Evolutionary conservation across 148 eudicot genomes (phyloP), one percentile per base, ranked within the genome.

Genomic region (Pouteria glomerata): DNA sequence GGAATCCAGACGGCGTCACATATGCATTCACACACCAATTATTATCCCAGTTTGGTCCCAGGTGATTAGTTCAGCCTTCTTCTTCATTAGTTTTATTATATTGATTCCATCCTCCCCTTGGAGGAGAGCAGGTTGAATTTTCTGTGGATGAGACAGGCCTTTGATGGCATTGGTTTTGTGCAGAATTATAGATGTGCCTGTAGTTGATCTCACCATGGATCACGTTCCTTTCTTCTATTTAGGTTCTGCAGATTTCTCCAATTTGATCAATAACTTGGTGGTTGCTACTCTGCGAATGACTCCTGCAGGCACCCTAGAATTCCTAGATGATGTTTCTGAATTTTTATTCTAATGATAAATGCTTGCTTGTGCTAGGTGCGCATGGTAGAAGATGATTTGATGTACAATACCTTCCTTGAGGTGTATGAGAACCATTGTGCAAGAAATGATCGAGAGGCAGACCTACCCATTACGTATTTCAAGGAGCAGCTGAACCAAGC

Each of bases 11-110:
- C 89, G 90, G 41, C 94, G 99, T n/a, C 96, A 95, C 79, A 89
- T 92, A 41, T 82, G 86, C 82, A 89, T 95, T 74, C 96, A 95
- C 76, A 95, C 97, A 45, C 99, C 99, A 35, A 88, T 95, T 48
- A 92, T 95, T 57, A 92, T 95, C 71, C 99, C 99, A 59, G 99
- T 95, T 75, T 95, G 97, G 97, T 92, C 99, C 57, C 99, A 95
- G 99, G 99, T 95, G 57, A 51, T 64, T 35, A 19, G 33, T 67
- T 51, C 67, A 66, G 47, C 56, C 16, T 47, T 66, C 61, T n/a
- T 67, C 16, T 47, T 61, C 56, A 26, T 65, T 44, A 13, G 1
- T 71, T 27, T 42, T 21, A 14, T 24, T 30, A 1, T 37, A 8
- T 27, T 42, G 2, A 15, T 27, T 23, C n/a, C 30, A 61, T 44